These are phyloP conservation scores for Cercospora canescens DNA, from an alignment of 2,329 filamentous ascomycete genomes.

Conservation along the genomic window DNA sequence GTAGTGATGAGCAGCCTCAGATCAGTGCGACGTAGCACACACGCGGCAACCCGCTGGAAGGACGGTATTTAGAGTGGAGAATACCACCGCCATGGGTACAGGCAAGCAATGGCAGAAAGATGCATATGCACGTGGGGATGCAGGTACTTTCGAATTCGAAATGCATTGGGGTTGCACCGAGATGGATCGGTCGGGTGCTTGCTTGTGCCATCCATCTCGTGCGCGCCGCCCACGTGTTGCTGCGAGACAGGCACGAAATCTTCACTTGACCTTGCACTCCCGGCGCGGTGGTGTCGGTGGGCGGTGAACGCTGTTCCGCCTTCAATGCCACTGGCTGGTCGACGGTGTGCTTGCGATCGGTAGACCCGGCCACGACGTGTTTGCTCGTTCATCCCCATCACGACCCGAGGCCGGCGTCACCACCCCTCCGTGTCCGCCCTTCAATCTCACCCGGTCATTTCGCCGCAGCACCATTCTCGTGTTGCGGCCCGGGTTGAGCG, in stretches of 20 bases:
- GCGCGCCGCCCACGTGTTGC: neutral
- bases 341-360: neutral
- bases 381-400: neutral
- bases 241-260: neutral
- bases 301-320: neutral
- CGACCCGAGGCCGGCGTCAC: neutral
- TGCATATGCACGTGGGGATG: neutral
- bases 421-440: neutral
- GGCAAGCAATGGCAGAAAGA: neutral
- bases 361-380: neutral
- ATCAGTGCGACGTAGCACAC: neutral
- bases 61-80: neutral
- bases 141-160: neutral
- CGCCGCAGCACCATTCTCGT: neutral
- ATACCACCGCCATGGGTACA: neutral
- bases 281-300: neutral
- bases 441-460: neutral
- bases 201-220: neutral
- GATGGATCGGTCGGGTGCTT: neutral
- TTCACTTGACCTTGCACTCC: neutral
- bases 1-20: too few species aligned
- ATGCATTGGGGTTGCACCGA: neutral
- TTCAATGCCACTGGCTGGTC: neutral
- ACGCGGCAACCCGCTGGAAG: neutral
- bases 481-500: neutral